Evolutionary conservation across 106 monocot species (phyloP).

Genomic region (Phalaenopsis equestris): DNA sequence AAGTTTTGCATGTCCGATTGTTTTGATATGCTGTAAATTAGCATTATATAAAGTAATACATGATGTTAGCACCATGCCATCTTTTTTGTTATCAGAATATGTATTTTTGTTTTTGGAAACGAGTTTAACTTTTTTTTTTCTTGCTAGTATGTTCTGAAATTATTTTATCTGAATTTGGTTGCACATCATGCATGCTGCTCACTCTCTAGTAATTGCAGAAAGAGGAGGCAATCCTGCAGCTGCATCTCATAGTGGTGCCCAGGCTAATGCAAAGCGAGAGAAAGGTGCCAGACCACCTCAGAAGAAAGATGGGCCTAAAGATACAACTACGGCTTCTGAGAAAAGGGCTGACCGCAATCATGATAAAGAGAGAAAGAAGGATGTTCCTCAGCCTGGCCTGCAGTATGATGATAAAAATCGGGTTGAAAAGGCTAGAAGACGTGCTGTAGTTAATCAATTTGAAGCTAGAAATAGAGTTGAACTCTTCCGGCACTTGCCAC

Average conservation of each 20-base stretch:
- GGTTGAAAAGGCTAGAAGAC: constrained; percentile 85
- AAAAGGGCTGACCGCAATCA: constrained; percentile 52
- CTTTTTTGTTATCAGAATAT: neutral
- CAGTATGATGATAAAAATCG: constrained; percentile 82
- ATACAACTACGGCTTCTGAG: constrained; percentile 29
- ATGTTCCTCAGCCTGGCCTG: constrained; percentile 77
- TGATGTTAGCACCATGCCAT: neutral
- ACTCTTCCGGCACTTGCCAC: constrained; percentile 88
- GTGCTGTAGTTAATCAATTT: constrained; percentile 70
- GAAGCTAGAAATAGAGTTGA: constrained; percentile 92
- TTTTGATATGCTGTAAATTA: neutral
- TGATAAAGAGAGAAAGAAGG: constrained; percentile 80
- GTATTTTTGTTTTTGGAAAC: neutral
- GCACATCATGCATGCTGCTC: neutral
- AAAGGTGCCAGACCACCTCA: constrained; percentile 34
- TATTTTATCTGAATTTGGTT: neutral
- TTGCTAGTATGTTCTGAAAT: neutral
- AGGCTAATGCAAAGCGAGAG: constrained; percentile 25
- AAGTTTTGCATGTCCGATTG: neutral
- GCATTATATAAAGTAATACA: neutral
- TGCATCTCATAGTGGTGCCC: constrained; percentile 7
- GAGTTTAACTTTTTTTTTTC: neutral
- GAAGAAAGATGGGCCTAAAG: constrained; percentile 67
- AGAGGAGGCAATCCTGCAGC: neutral
- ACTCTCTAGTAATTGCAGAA: neutral